Evolutionary conservation across 192 early-diverging fungal species (phyloP), one percentile per base, ranked within the genome.

Genomic region (Phlyctochytrium planicorne): DNA sequence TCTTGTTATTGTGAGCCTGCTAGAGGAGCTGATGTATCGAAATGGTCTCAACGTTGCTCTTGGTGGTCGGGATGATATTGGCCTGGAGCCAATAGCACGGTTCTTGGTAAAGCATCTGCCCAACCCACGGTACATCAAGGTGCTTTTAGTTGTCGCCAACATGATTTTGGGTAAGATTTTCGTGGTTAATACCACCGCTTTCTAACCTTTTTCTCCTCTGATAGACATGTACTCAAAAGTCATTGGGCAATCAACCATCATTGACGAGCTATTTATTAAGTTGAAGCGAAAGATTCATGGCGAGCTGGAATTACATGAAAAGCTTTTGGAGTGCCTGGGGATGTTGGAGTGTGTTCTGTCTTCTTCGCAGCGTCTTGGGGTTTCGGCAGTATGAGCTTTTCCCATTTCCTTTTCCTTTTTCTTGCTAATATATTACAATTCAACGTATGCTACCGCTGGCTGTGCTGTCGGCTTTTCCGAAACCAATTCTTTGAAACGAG

Each of bases 1-100:
- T 4, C 33, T 89, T 52, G 82, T 92, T 0, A 84, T 92, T 0
- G 84, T 91, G 25, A 84, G 89, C 62, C 64, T 98, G 69, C 73
- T 97, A 56, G 91, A 96, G 69, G 96, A 98, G 76, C 82, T 98
- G 30, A 82, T 94, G 47, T 89, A 94, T 65, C 89, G 94, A 62
- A 91, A 92, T 50, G 94, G 85, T 17, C 80, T 98, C 29, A 80
- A 71, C 47, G 71, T 75, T 4, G 95, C 96, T 6, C 78, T 98
- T 65, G 80, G 89, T 53, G 93, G 92, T 57, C 80, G 96, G 33
- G 92, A 96, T 68, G 96, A 98, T 67, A 81, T 89, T 52, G 83
- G 89, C 24, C 75, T 98, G 65, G 91, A 92, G 67, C 91, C 94
- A 6, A 71, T 97, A 34, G 77, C 91, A 24, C 82, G 84, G 62